These are phyloP conservation scores for Dictyostelium capitatum DNA, from an alignment of 78 protist genomes.

Conservation along the genomic window DNA sequence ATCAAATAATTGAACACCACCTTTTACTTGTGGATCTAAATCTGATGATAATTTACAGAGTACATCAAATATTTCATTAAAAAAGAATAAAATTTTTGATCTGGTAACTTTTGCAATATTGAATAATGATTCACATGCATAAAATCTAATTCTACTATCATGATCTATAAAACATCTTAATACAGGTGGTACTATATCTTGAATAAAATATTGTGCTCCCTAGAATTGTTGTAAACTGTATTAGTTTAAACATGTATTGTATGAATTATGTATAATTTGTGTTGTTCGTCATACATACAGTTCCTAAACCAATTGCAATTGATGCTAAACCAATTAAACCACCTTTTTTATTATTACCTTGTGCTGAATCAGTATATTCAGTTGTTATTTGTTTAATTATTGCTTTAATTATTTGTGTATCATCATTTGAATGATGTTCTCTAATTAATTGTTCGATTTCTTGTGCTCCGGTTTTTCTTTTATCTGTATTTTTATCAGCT, in stretches of 20 bases:
- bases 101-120: conserved; percentile 96
- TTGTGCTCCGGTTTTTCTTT: conserved; percentile 94
- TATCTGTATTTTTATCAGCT: conserved; percentile 90
- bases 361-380: conserved; percentile 72
- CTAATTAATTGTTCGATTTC: conserved; percentile 87
- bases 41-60: conserved; percentile 95
- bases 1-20: conserved; percentile 95
- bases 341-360: conserved; percentile 85
- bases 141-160: conserved; percentile 93
- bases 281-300: conserved; percentile 47
- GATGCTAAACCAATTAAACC: conserved; percentile 97
- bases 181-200: conserved; percentile 90
- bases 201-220: conserved; percentile 59
- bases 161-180: conserved; percentile 81
- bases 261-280: too few species aligned
- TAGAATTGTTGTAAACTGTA: too few species aligned
- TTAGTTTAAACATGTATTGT: too few species aligned
- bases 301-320: conserved; percentile 93
- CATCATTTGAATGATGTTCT: conserved; percentile 39
- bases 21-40: conserved; percentile 90
- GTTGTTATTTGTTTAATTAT: conserved; percentile 53
- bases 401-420: conserved; percentile 22
- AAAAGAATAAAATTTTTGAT: conserved; percentile 77
- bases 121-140: conserved; percentile 97
- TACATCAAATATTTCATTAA: conserved; percentile 94